These are phyloP conservation scores for Thymus quinquecostatus DNA, from an alignment of 257 asterid genomes.

Conservation along the genomic window DNA sequence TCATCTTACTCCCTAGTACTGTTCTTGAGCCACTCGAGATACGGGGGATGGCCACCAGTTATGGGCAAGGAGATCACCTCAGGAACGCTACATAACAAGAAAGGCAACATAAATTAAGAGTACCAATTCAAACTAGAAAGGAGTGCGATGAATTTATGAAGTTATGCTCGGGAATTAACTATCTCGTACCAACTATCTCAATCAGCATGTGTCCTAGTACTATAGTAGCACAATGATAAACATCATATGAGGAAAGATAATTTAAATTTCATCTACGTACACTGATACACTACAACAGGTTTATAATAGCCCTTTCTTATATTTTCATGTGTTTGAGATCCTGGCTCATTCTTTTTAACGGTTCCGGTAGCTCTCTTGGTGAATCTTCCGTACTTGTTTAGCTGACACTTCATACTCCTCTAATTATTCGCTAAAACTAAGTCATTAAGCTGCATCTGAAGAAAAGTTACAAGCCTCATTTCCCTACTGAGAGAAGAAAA, in stretches of 20 bases:
- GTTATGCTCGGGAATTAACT: no score
- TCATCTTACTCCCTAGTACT: slow-evolving; percentile 59
- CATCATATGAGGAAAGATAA: slow-evolving; percentile 1
- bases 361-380: not conserved
- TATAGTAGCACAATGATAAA: not conserved
- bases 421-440: not conserved
- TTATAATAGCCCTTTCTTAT: not conserved
- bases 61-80: slow-evolving; percentile 95
- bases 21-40: slow-evolving; percentile 89
- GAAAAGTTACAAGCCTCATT: not conserved
- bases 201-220: not conserved
- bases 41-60: slow-evolving; percentile 72
- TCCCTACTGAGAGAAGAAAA: not conserved
- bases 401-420: not conserved
- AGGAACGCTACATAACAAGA: slow-evolving; percentile 60
- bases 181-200: not conserved
- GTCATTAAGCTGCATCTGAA: not conserved
- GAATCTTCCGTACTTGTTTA: not conserved
- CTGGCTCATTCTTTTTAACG: no score
- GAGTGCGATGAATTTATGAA: not conserved
- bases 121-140: not conserved
- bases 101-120: slow-evolving; percentile 5
- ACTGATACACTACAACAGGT: not conserved
- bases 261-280: not conserved
- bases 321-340: no score